Evolutionary conservation across 305 asterid genomes (phyloP).

Genomic region (Fraxinus greggii): DNA sequence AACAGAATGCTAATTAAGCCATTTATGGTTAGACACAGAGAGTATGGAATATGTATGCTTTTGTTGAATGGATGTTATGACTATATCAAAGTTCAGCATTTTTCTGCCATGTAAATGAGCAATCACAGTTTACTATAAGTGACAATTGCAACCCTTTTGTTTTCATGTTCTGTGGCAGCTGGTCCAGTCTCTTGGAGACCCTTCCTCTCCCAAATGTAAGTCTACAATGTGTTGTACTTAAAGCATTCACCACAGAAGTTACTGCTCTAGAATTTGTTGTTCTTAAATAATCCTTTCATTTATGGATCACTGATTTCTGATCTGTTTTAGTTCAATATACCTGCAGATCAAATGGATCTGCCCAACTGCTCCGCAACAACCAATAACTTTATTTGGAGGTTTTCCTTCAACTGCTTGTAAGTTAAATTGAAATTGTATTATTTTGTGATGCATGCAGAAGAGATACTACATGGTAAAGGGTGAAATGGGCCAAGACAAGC

Average conservation of each 20-base stretch:
- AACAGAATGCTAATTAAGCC: background rate
- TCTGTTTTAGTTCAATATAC: slow-evolving; percentile 3
- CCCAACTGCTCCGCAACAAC: slow-evolving; percentile 79
- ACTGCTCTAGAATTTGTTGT: background rate
- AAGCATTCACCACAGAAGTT: background rate
- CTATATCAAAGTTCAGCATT: background rate
- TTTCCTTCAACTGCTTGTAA: slow-evolving; percentile 83
- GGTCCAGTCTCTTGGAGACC: slow-evolving; percentile 76
- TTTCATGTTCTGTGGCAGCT: slow-evolving; percentile 51
- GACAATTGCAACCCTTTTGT: slow-evolving; percentile 17
- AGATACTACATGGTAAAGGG: background rate
- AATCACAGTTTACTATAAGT: slow-evolving; percentile 16
- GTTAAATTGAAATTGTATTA: slow-evolving; percentile 21
- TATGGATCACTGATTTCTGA: slow-evolving; percentile 4
- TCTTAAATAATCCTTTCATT: background rate
- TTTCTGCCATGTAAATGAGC: slow-evolving; percentile 1
- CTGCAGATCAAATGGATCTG: slow-evolving; percentile 91
- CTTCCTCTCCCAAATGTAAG: slow-evolving; percentile 86
- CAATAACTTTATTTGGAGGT: slow-evolving; percentile 79
- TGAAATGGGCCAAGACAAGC: background rate
- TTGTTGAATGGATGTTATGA: background rate
- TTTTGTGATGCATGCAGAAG: background rate
- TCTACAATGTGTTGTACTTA: slow-evolving; percentile 11
- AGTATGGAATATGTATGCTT: background rate
- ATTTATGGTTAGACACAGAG: background rate